Conservation (phyloP, 805 yeast species). For the Metschnikowia orientalis region DNA sequence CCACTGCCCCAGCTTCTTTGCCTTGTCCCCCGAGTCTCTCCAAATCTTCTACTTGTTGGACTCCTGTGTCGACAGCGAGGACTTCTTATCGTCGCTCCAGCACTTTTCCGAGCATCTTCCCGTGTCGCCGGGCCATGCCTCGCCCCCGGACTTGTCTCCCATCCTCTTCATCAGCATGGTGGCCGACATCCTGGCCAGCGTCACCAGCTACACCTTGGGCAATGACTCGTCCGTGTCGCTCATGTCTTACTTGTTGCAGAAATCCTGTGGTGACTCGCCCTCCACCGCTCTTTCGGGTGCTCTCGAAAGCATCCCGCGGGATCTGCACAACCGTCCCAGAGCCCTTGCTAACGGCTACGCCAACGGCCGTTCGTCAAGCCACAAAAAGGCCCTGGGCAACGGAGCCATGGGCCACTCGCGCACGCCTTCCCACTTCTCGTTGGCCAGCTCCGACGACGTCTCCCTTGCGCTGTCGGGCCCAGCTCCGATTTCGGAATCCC, state of each 20-base stretch:
- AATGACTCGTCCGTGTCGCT: slow-evolving; percentile 20
- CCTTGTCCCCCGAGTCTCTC: slow-evolving; percentile 21
- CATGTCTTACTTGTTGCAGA: slow-evolving; percentile 26
- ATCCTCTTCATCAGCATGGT: slow-evolving; percentile 31
- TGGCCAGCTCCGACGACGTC: too few relatives aligned
- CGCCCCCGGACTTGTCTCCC: slow-evolving; percentile 31
- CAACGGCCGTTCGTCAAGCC: too few relatives aligned
- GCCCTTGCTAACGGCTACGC: too few relatives aligned
- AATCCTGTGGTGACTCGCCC: slow-evolving; percentile 20
- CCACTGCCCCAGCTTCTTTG: slow-evolving; percentile 25
- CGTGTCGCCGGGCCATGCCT: slow-evolving; percentile 19
- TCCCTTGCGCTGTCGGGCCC: neutral
- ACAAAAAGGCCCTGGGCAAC: too few relatives aligned
- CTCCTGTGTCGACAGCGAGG: slow-evolving; percentile 34
- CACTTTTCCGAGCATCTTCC: slow-evolving; percentile 20
- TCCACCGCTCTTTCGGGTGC: neutral
- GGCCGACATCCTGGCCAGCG: slow-evolving; percentile 33
- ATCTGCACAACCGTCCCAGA: too few relatives aligned
- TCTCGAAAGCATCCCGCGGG: too few relatives aligned
- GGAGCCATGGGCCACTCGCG: too few relatives aligned
- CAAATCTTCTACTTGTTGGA: slow-evolving; percentile 32
- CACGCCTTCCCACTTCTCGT: too few relatives aligned
- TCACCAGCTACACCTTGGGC: slow-evolving; percentile 28
- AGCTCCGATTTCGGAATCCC: neutral
- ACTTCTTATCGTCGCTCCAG: slow-evolving; percentile 36